A percentile compares a stretch with the other conserved stretches of the same genome.
Evolutionary conservation across 2,329 filamentous ascomycete genomes (phyloP).

Genomic region (Neofusicoccum ribis): DNA sequence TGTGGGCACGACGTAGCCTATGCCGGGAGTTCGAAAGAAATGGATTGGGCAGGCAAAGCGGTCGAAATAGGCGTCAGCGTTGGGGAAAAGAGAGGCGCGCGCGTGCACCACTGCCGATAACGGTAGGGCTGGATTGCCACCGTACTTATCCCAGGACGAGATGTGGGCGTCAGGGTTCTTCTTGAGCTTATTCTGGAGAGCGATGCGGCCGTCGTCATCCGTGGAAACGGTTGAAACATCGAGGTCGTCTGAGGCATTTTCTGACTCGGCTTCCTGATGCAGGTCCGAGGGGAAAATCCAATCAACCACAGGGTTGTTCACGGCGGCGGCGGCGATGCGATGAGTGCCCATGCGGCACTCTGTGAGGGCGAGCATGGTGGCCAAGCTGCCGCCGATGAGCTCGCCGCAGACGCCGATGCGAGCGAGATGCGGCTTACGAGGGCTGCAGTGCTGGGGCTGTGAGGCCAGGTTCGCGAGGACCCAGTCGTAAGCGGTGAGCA

Average conservation of each 20-base stretch:
- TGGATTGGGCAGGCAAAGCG: slow-evolving; percentile 52
- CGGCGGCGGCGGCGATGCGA: slow-evolving; percentile 46
- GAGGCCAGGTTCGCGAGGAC: slow-evolving; percentile 39
- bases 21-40: slow-evolving; percentile 44
- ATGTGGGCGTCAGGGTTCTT: slow-evolving; percentile 70
- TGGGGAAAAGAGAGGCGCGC: slow-evolving; percentile 43
- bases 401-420: slow-evolving; percentile 38
- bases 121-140: slow-evolving; percentile 31
- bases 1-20: slow-evolving; percentile 28
- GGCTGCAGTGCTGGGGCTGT: slow-evolving; percentile 16
- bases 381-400: slow-evolving; percentile 49
- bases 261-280: slow-evolving; percentile 18
- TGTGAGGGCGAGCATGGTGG: slow-evolving; percentile 51
- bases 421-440: slow-evolving; percentile 18
- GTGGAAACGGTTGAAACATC: slow-evolving; percentile 52
- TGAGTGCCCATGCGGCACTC: slow-evolving; percentile 45
- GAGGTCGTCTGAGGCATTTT: slow-evolving; percentile 5
- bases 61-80: slow-evolving; percentile 48
- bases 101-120: slow-evolving; percentile 32
- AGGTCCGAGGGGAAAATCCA: slow-evolving; percentile 46
- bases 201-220: slow-evolving; percentile 72
- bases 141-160: slow-evolving; percentile 31
- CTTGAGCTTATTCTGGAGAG: slow-evolving; percentile 66
- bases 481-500: slow-evolving; percentile 51
- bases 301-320: slow-evolving; percentile 50